Evolutionary conservation across 768 basidiomycete genomes (phyloP).

Genomic region (Favolaschia claudopus): DNA sequence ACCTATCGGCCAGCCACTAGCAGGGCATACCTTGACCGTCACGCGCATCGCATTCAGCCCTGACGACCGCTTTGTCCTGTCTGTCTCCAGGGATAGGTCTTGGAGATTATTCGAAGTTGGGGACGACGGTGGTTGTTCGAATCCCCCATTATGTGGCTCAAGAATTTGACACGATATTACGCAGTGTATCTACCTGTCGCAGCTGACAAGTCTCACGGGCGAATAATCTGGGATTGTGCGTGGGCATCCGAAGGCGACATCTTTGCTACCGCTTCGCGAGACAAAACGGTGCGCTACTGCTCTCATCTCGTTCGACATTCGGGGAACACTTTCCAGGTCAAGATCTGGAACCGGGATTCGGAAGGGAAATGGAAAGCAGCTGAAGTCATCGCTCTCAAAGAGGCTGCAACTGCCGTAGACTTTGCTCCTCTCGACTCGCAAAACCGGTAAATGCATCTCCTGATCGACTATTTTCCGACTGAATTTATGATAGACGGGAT

Average conservation of each 20-base stretch:
- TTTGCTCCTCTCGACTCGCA: slow-evolving; percentile 52
- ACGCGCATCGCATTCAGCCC: slow-evolving; percentile 91
- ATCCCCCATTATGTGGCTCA: neutral
- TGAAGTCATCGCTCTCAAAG: slow-evolving; percentile 70
- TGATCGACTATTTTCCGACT: neutral
- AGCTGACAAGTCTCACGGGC: slow-evolving; percentile 83
- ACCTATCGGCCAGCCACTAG: slow-evolving; percentile 72
- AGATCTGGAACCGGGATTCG: slow-evolving; percentile 70
- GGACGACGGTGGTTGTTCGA: slow-evolving; percentile 46
- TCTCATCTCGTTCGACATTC: neutral
- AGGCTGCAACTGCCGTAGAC: slow-evolving; percentile 86
- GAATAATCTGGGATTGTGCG: slow-evolving; percentile 96
- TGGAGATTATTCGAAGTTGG: slow-evolving; percentile 81
- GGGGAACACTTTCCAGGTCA: slow-evolving; percentile 73
- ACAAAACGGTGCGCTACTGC: slow-evolving; percentile 79
- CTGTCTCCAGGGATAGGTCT: slow-evolving; percentile 90
- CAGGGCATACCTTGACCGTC: slow-evolving; percentile 88
- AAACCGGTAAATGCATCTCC: slow-evolving; percentile 46
- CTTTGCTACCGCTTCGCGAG: slow-evolving; percentile 94
- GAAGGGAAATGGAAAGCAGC: slow-evolving; percentile 61
- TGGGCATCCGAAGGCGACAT: slow-evolving; percentile 81
- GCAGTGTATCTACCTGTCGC: slow-evolving; percentile 69
- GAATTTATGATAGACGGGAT: slow-evolving; percentile 46
- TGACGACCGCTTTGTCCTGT: slow-evolving; percentile 78
- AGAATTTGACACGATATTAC: neutral